These are phyloP conservation scores for Neofusicoccum ribis DNA, from an alignment of 2,329 filamentous ascomycete genomes.

Conservation along the genomic window DNA sequence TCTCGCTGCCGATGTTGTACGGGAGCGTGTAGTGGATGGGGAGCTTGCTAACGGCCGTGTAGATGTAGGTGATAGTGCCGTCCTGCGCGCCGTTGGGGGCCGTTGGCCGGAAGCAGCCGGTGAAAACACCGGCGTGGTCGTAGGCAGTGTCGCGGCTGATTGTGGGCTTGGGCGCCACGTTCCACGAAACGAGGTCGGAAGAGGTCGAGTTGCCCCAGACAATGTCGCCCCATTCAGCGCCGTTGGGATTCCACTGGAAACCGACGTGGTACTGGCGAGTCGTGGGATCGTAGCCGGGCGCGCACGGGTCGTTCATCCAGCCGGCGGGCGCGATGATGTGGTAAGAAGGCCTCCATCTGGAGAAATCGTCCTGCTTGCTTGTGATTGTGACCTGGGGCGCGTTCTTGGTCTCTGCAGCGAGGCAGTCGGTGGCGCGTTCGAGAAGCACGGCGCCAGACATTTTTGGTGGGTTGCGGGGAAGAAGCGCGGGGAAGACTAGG, in stretches of 20 bases:
- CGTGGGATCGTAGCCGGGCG: slow-evolving; percentile 40
- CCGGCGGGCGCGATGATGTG: slow-evolving; percentile 40
- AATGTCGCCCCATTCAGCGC: slow-evolving; percentile 45
- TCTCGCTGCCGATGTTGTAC: slow-evolving; percentile 39
- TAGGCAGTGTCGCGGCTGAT: slow-evolving; percentile 38
- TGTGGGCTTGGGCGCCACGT: slow-evolving; percentile 17
- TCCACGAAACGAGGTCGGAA: slow-evolving; percentile 42
- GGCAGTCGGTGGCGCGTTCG: slow-evolving; percentile 4
- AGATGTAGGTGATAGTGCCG: slow-evolving; percentile 38
- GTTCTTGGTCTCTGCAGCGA: background rate
- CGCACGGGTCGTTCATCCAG: slow-evolving; percentile 50
- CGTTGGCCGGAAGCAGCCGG: slow-evolving; percentile 36
- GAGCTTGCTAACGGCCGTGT: slow-evolving; percentile 43
- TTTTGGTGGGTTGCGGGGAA: background rate
- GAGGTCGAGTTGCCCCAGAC: slow-evolving; percentile 45
- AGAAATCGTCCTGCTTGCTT: background rate
- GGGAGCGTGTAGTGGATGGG: slow-evolving; percentile 44
- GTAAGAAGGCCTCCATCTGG: slow-evolving; percentile 25
- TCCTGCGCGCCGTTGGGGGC: slow-evolving; percentile 27
- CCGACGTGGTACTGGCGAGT: slow-evolving; percentile 44
- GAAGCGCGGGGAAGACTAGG: too few relatives aligned
- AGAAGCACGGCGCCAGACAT: slow-evolving; percentile 6
- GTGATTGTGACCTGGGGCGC: background rate
- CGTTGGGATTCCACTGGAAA: slow-evolving; percentile 47
- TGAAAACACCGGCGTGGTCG: slow-evolving; percentile 45